Base-by-base conservation (phyloP, 2,329 filamentous ascomycete species). In the Diaporthe citrichinensis region DNA sequence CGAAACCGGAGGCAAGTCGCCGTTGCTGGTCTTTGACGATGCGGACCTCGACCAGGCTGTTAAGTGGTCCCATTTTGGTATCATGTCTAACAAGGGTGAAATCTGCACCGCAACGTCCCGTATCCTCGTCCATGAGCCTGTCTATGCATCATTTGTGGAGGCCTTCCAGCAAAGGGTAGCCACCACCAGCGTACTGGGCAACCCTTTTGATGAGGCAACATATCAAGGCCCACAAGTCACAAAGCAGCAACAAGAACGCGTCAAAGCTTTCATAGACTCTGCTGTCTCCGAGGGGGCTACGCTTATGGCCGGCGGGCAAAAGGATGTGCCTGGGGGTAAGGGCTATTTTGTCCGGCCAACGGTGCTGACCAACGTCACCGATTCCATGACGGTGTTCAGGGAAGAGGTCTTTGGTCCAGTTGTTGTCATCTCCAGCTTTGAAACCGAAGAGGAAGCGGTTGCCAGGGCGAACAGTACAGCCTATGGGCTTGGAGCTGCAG, bases 191-290 rank as follows among this genome's bases (percentile, higher is more conserved):
- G 87, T 91, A 28, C 86, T 94, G 28, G 93, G 92, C 74, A 90
- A 94, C 79, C 92, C 92, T 0, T 94, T 93, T 82, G 87, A 88
- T 23, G 88, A 92, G 79, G 85, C 85, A 34, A 93, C 92, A 1
- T 93, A 91, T 86, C 92, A 94, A 82, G 93, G 93, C 0, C 93
- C 93, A 0, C 92, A 94, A 82, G 90, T 94, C 75, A 92, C 91
- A n/a, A 92, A 91, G 82, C 83, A 87, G 20, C 93, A 94, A 81
- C 93, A 92, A 80, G 92, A 94, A 73, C 86, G 90, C 12, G 89
- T 95, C 3, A 87, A 94, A 28, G 87, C 87, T 9, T 95, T 92
- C 83, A 91, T 95, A 76, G 87, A 93, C 78, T 80, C 87, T 39
- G 93, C 92, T 20, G 92, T 92, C 81, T 87, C 88, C 7, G 92